These are phyloP conservation scores for Penicillium verrucosum DNA, from an alignment of 2,329 filamentous ascomycete species.

Conservation along the genomic window DNA sequence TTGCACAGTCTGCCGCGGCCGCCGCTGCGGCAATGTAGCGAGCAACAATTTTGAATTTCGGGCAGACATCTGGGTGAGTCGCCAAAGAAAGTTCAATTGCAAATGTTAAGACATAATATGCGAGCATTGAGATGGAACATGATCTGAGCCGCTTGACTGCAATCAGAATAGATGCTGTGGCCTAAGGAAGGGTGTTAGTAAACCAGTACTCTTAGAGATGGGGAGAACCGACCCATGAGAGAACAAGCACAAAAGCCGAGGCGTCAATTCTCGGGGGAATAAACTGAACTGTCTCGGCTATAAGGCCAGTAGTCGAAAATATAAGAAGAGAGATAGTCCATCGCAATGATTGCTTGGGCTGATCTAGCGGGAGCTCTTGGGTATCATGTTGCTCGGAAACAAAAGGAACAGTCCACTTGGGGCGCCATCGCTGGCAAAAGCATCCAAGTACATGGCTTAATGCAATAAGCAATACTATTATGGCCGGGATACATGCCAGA, in stretches of 20 bases:
- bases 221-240: conserved; percentile 39
- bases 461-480: conserved; percentile 26
- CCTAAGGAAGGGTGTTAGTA: conserved; percentile 30
- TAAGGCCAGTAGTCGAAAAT: conserved; percentile 38
- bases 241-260: conserved; percentile 25
- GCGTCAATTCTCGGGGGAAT: conserved; percentile 16
- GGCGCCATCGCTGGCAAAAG: conserved; percentile 30
- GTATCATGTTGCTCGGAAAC: conserved; percentile 42
- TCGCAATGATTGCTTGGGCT: conserved; percentile 26
- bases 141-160: conserved; percentile 40
- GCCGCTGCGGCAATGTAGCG: conserved; percentile 36
- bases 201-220: conserved; percentile 13
- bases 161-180: conserved; percentile 34
- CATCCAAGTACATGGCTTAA: conserved; percentile 29
- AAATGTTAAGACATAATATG: conserved; percentile 33
- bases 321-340: conserved; percentile 40
- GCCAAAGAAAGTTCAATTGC: conserved; percentile 36
- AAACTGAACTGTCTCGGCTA: conserved; percentile 32
- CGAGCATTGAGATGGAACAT: conserved; percentile 40
- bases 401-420: conserved; percentile 54
- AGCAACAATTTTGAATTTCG: conserved; percentile 15
- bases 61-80: conserved; percentile 19
- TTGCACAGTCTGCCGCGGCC: conserved; percentile 48
- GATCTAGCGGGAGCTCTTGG: conserved; percentile 33
- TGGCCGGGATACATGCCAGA: conserved; percentile 30